Evolutionary conservation across 768 basidiomycete genomes (phyloP), one percentile per base, ranked within the genome.

Genomic region (Lyophyllum decastes): DNA sequence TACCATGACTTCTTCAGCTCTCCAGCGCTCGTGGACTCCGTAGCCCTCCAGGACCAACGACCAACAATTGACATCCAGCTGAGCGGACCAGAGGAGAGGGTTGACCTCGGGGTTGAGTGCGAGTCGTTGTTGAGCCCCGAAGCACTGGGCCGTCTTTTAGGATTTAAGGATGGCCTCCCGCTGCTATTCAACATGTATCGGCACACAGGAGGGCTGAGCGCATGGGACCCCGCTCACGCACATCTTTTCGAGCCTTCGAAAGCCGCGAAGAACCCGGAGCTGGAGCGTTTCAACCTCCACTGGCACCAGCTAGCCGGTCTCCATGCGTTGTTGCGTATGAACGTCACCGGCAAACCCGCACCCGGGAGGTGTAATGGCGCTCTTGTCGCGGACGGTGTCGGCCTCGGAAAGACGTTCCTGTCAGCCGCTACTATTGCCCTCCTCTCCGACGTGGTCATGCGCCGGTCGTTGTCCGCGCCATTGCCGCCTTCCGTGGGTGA

Each of bases 371-470:
- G 8, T 27, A 35, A 33, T 17, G 69, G 71, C 0, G 52, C 63
- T 1, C 65, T 71, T 6, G 22, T 72, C 9, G 59, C 63, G 2
- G 69, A 73, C 40, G 67, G 70, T 14, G 73, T 76, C 6, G 70
- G 74, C 0, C 62, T 74, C 0, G 70, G 72, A 0, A 76, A 76
- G 49, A 76, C 72, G 0, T 57, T 64, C 9, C 67, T 67, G 30
- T 38, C 68, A 0, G 35, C 64, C 1, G 34, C 64, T 0, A 21
- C 65, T 0, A 54, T 71, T 2, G 67, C 64, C 0, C 68, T 68
- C 43, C 48, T 72, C 0, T 59, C 54, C 25, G 41, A 61, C 10
- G 44, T 44, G 11, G 52, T 61, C 25, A 41, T 4, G 17, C 26
- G 59, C 4, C 57, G 60, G 35, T 22, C 55, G 26, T 49, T n/a